Percentiles rank a stretch among this genome's conserved stretches.
Evolutionary conservation across 2,329 filamentous ascomycete species (phyloP).

Genomic region (Fusarium mexicanum): DNA sequence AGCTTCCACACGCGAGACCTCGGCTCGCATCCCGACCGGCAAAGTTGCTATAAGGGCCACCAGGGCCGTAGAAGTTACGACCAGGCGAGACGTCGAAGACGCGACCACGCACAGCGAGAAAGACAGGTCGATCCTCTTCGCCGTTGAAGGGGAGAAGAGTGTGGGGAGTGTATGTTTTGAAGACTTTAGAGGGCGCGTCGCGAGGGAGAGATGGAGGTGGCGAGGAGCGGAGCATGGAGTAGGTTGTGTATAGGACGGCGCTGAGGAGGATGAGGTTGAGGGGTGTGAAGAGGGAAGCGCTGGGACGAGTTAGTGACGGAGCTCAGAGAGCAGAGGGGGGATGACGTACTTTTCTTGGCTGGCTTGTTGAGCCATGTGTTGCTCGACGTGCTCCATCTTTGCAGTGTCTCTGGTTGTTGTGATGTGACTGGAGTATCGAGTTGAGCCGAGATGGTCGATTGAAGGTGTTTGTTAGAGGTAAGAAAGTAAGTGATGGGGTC

Average conservation of each 20-base stretch:
- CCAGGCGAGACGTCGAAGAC: conserved; percentile 92
- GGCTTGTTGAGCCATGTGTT: conserved; percentile 64
- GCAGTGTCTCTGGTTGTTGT: neutral
- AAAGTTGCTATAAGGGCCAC: conserved; percentile 95
- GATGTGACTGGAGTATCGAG: neutral
- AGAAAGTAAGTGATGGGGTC: conserved; percentile 2
- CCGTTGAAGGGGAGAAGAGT: conserved; percentile 91
- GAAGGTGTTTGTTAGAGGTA: conserved; percentile 1
- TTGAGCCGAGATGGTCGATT: neutral
- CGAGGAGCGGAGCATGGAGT: conserved; percentile 62
- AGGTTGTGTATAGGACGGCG: conserved; percentile 67
- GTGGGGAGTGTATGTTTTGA: conserved; percentile 76
- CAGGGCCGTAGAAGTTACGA: conserved; percentile 94
- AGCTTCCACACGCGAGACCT: conserved; percentile 89
- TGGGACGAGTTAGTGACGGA: conserved; percentile 32
- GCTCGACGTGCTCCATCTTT: conserved; percentile 67
- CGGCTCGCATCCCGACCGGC: conserved; percentile 90
- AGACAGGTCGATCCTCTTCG: conserved; percentile 76
- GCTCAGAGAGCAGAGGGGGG: neutral
- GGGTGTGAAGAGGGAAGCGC: conserved; percentile 63
- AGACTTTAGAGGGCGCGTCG: conserved; percentile 67
- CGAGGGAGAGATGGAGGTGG: conserved; percentile 59
- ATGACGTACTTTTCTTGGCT: conserved; percentile 53
- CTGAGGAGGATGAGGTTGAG: conserved; percentile 70
- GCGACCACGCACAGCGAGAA: conserved; percentile 87